Conservation (phyloP, 2,329 filamentous ascomycete species). For the Penicillium sclerotiorum region DNA sequence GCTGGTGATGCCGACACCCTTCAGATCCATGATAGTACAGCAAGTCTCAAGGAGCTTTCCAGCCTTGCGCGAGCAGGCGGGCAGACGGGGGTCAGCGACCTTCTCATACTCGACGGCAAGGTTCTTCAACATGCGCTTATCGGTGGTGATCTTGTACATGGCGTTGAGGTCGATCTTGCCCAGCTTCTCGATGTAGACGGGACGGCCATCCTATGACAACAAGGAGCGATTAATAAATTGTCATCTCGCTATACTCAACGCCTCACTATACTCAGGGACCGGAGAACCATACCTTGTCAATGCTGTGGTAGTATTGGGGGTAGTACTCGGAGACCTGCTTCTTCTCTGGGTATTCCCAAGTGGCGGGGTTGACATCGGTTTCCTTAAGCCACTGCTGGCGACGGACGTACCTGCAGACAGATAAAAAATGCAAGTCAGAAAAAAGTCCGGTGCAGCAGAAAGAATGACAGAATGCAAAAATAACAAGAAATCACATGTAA, state of each 20-base stretch:
- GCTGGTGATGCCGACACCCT: slow-evolving; percentile 84
- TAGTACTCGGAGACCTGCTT: slow-evolving; percentile 84
- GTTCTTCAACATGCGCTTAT: slow-evolving; percentile 94
- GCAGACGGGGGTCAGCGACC: slow-evolving; percentile 86
- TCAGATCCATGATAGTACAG: slow-evolving; percentile 98
- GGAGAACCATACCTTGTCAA: slow-evolving; percentile 51
- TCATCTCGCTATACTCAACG: not conserved
- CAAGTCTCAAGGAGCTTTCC: slow-evolving; percentile 92
- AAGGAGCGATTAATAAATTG: not conserved
- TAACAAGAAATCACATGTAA: slow-evolving; percentile 1
- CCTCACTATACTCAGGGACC: not conserved
- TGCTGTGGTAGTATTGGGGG: slow-evolving; percentile 97
- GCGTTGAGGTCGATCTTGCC: slow-evolving; percentile 87
- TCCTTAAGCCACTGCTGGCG: slow-evolving; percentile 89
- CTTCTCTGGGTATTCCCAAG: slow-evolving; percentile 88
- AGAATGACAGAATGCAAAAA: not conserved
- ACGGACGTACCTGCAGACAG: slow-evolving; percentile 74
- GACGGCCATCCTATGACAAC: slow-evolving; percentile 76
- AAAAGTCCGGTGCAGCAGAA: not conserved
- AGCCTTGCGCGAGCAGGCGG: slow-evolving; percentile 90
- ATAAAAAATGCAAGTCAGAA: not conserved
- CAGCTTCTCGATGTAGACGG: slow-evolving; percentile 94
- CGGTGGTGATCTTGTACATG: slow-evolving; percentile 90
- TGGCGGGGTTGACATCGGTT: slow-evolving; percentile 77
- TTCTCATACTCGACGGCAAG: slow-evolving; percentile 98